Conservation (phyloP, 495 filamentous ascomycete species). For the Podospora fimiseda region DNA sequence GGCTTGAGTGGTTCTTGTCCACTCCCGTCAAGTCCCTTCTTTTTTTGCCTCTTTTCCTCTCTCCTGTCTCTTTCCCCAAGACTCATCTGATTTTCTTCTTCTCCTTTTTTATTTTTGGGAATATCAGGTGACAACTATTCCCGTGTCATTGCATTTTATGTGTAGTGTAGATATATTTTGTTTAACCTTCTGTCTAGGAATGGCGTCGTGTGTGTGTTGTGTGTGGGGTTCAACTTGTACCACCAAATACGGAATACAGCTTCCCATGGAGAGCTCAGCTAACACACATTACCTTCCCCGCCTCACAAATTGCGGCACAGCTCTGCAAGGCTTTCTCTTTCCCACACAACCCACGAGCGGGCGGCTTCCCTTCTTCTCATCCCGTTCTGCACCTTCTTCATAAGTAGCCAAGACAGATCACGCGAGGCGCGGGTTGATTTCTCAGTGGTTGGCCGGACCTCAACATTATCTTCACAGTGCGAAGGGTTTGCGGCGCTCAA, state of each 20-base stretch:
- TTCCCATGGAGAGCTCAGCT: no score
- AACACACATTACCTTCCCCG: not conserved
- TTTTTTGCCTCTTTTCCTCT: not conserved
- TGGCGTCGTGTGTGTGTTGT: not conserved
- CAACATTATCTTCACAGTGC: constrained; percentile 1
- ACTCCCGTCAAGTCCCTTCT: not conserved
- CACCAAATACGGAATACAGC: no score
- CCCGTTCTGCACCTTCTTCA: not conserved
- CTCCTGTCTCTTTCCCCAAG: not conserved
- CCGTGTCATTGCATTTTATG: no score
- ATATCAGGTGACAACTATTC: no score
- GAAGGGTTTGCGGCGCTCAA: not conserved
- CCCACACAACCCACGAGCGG: no score
- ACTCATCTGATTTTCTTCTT: no score
- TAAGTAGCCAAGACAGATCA: not conserved
- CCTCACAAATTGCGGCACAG: not conserved
- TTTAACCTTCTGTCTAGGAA: no score
- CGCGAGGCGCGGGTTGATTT: not conserved
- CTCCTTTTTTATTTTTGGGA: no score
- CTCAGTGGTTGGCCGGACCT: not conserved
- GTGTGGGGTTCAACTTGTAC: no score
- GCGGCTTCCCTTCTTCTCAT: no score
- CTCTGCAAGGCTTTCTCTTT: no score
- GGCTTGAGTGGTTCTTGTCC: constrained; percentile 11
- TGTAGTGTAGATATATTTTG: no score